These are phyloP conservation scores for Clathrospora elynae DNA, from an alignment of 2,329 filamentous ascomycete species.

Conservation along the genomic window DNA sequence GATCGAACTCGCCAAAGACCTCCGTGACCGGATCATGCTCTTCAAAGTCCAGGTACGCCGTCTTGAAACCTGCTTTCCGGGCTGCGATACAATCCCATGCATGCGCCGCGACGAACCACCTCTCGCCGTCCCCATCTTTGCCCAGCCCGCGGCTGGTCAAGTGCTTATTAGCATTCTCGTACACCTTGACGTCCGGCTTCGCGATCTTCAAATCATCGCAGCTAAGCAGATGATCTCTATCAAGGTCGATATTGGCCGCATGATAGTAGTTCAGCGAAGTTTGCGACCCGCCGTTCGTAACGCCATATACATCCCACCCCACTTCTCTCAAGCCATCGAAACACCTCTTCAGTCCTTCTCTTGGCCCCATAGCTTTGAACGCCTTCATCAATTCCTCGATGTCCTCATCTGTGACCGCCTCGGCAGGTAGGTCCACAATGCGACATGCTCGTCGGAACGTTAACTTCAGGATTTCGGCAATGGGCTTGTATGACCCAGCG, in stretches of 20 bases:
- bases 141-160: constrained; percentile 13
- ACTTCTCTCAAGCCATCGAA: constrained; percentile 27
- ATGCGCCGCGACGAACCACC: constrained; percentile 38
- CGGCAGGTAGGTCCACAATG: constrained; percentile 24
- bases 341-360: constrained; percentile 27
- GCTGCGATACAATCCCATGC: constrained; percentile 33
- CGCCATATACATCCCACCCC: constrained; percentile 29
- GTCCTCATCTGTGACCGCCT: constrained; percentile 26
- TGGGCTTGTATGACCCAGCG: constrained; percentile 24
- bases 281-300: constrained; percentile 30
- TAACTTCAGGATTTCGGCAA: constrained; percentile 25
- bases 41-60: constrained; percentile 33
- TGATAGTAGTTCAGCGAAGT: constrained; percentile 27
- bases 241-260: constrained; percentile 24
- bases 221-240: constrained; percentile 25
- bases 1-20: constrained; percentile 32
- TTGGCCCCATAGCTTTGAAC: constrained; percentile 28
- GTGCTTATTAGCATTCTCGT: constrained; percentile 26
- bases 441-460: constrained; percentile 29
- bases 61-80: constrained; percentile 29
- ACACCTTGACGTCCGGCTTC: constrained; percentile 30
- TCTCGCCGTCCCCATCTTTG: constrained; percentile 15
- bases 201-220: constrained; percentile 29
- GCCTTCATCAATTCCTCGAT: constrained; percentile 27
- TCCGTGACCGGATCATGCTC: constrained; percentile 32